Evolutionary conservation across 75 land plant species (phyloP), one percentile per base, ranked within the genome.

Genomic region (Larix kaempferi): DNA sequence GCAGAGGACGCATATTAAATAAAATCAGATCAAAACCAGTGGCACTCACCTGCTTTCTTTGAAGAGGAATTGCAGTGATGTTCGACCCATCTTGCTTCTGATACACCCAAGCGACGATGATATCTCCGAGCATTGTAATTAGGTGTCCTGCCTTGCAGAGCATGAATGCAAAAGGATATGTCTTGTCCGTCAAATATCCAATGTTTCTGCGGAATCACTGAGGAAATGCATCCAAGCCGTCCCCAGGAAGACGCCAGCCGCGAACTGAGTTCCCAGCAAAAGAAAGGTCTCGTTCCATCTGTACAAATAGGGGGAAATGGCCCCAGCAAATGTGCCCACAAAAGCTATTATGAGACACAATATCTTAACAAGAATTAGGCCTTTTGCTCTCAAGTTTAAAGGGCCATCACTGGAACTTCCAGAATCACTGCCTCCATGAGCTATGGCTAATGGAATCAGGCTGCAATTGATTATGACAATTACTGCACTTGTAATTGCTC

Each of bases 111-210:
- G 76, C 37, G 35, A 90, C 74, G 56, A 84, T 39, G 15, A 79
- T 66, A 63, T 95, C 98, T 17, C 80, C 91, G 13, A 91, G 63
- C 93, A 91, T 91, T 80, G 96, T 93, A 7, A 93, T 77, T 71
- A 95, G 77, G 74, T 78, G 82, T 2, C 84, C 87, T 15, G 78
- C 74, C 56, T 61, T 19, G 52, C 81, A 85, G 69, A 95, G 83
- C 98, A 92, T 95, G 77, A 83, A 93, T 0, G 95, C 95, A 57
- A 95, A 95, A 5, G 95, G 91, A 62, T 95, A 95, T 10, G 76
- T 77, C 41, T 74, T 78, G 15, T 57, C 60, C 2, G 93, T 89
- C 63, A 88, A 74, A 13, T 82, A 80, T 77, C 25, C 78, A 94
- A 92, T 5, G 91, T 92, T 61, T 75, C 62, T 60, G 86, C 77